Percentiles rank a stretch among this genome's conserved stretches.
These are phyloP conservation scores for Talaromyces funiculosus DNA, from an alignment of 2,329 filamentous ascomycete species.

Conservation along the genomic window DNA sequence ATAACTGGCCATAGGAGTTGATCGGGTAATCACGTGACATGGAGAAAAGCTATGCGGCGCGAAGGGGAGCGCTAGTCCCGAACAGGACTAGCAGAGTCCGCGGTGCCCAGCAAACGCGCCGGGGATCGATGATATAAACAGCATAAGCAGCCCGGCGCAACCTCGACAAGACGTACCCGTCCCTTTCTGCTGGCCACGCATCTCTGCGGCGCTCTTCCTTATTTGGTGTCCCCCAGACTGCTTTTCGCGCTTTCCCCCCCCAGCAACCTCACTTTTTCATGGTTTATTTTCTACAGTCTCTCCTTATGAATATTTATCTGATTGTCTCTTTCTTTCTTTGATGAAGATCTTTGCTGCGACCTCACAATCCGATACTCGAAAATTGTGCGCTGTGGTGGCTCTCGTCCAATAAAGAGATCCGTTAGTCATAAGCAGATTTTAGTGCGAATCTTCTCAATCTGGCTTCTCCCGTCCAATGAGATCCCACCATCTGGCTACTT, in stretches of 20 bases:
- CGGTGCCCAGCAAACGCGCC: constrained; percentile 35
- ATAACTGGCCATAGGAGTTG: background rate
- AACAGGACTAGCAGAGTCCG: constrained; percentile 23
- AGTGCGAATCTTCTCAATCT: background rate
- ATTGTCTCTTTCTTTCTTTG: background rate
- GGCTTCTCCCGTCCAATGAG: background rate
- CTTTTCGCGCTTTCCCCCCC: background rate
- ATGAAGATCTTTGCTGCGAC: background rate
- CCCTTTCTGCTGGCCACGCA: constrained; percentile 11
- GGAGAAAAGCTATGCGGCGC: constrained; percentile 24
- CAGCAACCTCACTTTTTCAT: background rate
- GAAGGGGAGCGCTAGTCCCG: constrained; percentile 23
- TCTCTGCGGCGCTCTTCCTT: constrained; percentile 11
- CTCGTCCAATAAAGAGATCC: constrained; percentile 5
- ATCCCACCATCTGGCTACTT: constrained; percentile 7
- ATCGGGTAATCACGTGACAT: constrained; percentile 19
- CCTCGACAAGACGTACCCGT: constrained; percentile 37
- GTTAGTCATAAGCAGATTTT: constrained; percentile 5
- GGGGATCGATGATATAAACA: constrained; percentile 42
- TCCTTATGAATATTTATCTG: background rate
- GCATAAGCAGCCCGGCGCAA: constrained; percentile 41
- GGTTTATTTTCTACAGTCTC: background rate
- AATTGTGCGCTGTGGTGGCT: constrained; percentile 1
- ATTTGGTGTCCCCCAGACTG: constrained; percentile 2
- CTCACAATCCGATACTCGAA: background rate